phyloP scores from a whole-genome alignment of 2,329 filamentous ascomycete genomes.

The Calonectria hawksworthii region DNA sequence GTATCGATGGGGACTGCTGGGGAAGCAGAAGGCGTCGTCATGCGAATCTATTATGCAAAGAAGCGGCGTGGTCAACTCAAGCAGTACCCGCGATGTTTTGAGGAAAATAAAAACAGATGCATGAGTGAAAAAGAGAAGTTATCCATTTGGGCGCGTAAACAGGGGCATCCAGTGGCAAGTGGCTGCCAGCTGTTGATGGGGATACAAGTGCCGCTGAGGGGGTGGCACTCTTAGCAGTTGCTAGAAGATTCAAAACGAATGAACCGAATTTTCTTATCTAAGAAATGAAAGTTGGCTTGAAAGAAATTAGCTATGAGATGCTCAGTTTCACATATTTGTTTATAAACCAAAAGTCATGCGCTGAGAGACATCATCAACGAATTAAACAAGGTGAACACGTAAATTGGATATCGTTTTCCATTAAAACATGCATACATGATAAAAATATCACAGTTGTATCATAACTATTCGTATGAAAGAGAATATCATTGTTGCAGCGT shows the following conservation, averaged over 20 bases:
- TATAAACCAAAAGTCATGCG: background rate
- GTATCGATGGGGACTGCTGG: background rate
- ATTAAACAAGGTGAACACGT: background rate
- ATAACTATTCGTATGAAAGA: background rate
- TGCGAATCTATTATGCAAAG: background rate
- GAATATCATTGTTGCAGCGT: background rate
- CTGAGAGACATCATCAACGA: background rate
- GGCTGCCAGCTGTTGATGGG: conserved; percentile 16
- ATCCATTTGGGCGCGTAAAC: conserved; percentile 17
- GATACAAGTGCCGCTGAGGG: background rate
- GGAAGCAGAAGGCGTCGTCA: background rate
- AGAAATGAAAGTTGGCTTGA: background rate
- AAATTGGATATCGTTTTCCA: background rate
- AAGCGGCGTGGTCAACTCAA: background rate
- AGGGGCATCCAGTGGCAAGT: background rate
- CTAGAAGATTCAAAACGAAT: background rate
- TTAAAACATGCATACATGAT: background rate
- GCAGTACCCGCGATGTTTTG: background rate
- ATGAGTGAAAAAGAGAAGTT: background rate
- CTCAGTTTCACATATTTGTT: background rate
- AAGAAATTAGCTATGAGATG: background rate
- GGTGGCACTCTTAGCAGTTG: too few species aligned
- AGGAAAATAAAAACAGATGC: background rate
- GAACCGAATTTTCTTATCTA: background rate
- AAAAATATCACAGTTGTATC: background rate